Conservation (phyloP, 2,329 filamentous ascomycete species). For the Aureobasidium sp. region DNA sequence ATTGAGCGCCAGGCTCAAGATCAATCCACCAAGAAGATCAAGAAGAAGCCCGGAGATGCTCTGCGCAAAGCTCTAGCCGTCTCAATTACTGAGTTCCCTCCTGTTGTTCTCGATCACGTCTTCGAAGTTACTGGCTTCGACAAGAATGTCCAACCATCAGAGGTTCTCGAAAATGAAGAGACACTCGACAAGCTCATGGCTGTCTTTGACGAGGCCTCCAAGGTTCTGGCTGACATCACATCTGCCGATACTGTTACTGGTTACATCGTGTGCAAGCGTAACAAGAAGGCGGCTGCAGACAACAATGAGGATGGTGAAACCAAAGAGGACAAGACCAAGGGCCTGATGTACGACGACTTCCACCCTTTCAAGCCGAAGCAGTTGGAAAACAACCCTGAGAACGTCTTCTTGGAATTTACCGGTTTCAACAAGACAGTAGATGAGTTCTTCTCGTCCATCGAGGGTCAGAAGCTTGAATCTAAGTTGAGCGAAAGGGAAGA, state of each 20-base stretch:
- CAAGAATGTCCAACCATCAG: conserved; percentile 54
- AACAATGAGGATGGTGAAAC: conserved; percentile 29
- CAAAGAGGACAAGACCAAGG: conserved; percentile 30
- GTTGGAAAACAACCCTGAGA: conserved; percentile 57
- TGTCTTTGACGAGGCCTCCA: conserved; percentile 61
- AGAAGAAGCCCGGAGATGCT: conserved; percentile 64
- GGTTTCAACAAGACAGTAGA: conserved; percentile 91
- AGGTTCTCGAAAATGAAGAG: conserved; percentile 58
- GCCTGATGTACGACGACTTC: conserved; percentile 81
- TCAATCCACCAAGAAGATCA: conserved; percentile 48
- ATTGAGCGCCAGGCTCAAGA: conserved; percentile 49
- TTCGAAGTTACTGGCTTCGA: conserved; percentile 65
- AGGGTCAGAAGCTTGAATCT: conserved; percentile 86
- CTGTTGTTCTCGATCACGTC: conserved; percentile 78
- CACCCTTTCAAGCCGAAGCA: conserved; percentile 84
- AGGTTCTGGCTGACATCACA: conserved; percentile 60
- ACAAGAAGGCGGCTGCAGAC: conserved; percentile 17
- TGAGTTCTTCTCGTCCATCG: conserved; percentile 93
- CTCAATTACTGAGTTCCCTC: conserved; percentile 81
- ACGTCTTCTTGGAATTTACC: conserved; percentile 65
- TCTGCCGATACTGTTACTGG: conserved; percentile 59
- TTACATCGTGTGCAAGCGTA: conserved; percentile 65
- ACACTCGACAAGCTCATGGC: conserved; percentile 58
- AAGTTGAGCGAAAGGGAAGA: conserved; percentile 73
- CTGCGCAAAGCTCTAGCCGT: conserved; percentile 72